Conservation (phyloP, 441 rosid species). For the Croton setiger region DNA sequence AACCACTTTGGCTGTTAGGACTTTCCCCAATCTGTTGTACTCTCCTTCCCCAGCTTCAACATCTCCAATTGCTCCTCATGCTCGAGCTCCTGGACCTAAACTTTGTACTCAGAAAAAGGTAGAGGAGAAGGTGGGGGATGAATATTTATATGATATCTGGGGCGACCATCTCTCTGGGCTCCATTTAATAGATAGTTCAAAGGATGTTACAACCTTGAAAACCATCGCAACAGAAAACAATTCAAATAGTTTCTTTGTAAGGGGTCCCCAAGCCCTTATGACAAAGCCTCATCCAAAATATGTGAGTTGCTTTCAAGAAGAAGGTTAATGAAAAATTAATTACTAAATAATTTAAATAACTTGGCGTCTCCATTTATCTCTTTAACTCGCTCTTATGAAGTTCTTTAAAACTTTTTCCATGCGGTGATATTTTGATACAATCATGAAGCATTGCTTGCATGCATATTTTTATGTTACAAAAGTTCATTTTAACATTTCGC, state of each 20-base stretch:
- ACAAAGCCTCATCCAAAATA: slow-evolving; percentile 43
- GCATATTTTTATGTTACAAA: not conserved
- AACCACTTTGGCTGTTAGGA: slow-evolving; percentile 42
- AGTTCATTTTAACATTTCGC: not conserved
- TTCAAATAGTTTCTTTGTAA: slow-evolving; percentile 76
- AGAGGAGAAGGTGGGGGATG: slow-evolving; percentile 39
- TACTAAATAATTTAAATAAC: slow-evolving; percentile 26
- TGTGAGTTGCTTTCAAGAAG: slow-evolving; percentile 53
- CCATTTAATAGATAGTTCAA: slow-evolving; percentile 38
- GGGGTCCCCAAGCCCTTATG: slow-evolving; percentile 73
- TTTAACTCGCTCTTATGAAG: not conserved
- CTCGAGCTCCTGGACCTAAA: slow-evolving; percentile 78
- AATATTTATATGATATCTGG: slow-evolving; percentile 78
- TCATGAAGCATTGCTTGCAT: not conserved
- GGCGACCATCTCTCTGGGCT: slow-evolving; percentile 77
- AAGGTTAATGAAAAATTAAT: slow-evolving; percentile 53
- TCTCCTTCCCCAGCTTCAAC: slow-evolving; percentile 37
- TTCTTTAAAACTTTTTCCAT: not conserved
- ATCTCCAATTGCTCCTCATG: slow-evolving; percentile 54
- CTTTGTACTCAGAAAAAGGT: slow-evolving; percentile 32
- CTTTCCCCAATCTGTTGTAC: slow-evolving; percentile 21
- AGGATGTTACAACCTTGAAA: slow-evolving; percentile 39
- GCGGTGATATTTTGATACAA: not conserved
- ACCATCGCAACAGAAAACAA: slow-evolving; percentile 36
- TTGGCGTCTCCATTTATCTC: not conserved